Base-by-base conservation (phyloP, 108 stramenopile genomes). In the Cyclotella kingstonii region DNA sequence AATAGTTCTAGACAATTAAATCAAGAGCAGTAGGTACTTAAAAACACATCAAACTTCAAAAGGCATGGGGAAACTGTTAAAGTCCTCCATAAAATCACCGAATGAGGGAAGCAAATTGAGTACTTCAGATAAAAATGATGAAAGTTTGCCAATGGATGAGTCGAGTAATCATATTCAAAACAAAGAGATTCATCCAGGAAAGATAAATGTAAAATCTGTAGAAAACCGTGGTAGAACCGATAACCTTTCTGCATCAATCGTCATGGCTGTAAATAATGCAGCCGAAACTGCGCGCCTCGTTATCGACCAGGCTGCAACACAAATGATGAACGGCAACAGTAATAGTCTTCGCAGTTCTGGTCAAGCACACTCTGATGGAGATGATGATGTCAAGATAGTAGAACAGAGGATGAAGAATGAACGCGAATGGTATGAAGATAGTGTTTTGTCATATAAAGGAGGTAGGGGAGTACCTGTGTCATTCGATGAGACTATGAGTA, bases 271-370 rank as follows among this genome's bases (percentile, higher is more conserved):
- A 11, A 52, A 44, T 5, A 51, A 40, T 63, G 62, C 62, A 5
- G 62, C 70, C 19, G 62, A 63, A 58, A 63, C 70, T 30, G 70
- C 70, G 11, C 53, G 60, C 18, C 17, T 63, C 14, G 70, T 71
- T 14, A 15, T 71, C 23, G 59, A 63, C 29, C 54, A 66, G 46
- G 54, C 41, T 8, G 47, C 52, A 12, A 30, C 10, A 22, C 19
- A 46, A 10, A 40, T 38, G 1, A 19, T 54, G 19, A 14, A 5
- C 19, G 36, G 34, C 15, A 51, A 50, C 23, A 21, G n/a, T 23
- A 55, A 34, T 36, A 21, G 50, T 25, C 15, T 28, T 12, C n/a
- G 50, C 27, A 38, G 18, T 15, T n/a, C n/a, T 48, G 44, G 45
- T 7, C 22, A 34, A 46, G 46, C 60, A 0, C 29, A 36, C 0